Base-by-base conservation (phyloP, 2,329 filamentous ascomycete species). In the Dothideomycetes sp. region DNA sequence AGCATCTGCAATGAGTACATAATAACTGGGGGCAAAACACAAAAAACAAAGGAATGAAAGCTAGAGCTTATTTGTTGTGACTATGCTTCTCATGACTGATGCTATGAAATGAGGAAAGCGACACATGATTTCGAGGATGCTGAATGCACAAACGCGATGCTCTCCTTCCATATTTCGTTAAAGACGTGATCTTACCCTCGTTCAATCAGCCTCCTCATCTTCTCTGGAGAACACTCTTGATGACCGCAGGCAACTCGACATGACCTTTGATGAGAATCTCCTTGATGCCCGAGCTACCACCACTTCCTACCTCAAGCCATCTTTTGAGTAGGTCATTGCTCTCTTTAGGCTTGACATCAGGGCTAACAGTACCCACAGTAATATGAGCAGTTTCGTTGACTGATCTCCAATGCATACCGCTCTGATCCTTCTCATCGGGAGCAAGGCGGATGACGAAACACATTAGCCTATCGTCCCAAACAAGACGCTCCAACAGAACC, bases 381-480 rank as follows among this genome's bases (percentile, higher is more conserved):
- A 98, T 76, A 58, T 98, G 91, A 9, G 88, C 78, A 22, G 93
- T 71, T 11, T 70, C 63, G 56, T 98, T 98, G 30, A 76, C 73
- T 46, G 80, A 89, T 41, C 78, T 69, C 41, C 65, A 70, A 4
- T 51, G 44, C 30, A 64, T 38, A 58, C 63, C 46, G 61, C 49
- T 41, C 35, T 51, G 64, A 11, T 73, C 63, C 43, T 78, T 75
- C 5, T 75, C 64, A 5, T 51, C 50, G 20, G 51, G 42, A 57
- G 65, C 46, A 3, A 94, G 67, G 8, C 88, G 76, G 12, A 85
- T 86, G 3, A 94, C 84, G 43, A 98, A 82, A 5, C 86, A 81
- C 91, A 98, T 96, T 55, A 96, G 69, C 4, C 86, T 75, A 47
- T 80, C 70, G 54, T 96, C 83, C 71, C 82, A 96, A 7, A 98